phyloP scores from a whole-genome alignment of 176 grass and related monocot species.

The Avena atlantica region DNA sequence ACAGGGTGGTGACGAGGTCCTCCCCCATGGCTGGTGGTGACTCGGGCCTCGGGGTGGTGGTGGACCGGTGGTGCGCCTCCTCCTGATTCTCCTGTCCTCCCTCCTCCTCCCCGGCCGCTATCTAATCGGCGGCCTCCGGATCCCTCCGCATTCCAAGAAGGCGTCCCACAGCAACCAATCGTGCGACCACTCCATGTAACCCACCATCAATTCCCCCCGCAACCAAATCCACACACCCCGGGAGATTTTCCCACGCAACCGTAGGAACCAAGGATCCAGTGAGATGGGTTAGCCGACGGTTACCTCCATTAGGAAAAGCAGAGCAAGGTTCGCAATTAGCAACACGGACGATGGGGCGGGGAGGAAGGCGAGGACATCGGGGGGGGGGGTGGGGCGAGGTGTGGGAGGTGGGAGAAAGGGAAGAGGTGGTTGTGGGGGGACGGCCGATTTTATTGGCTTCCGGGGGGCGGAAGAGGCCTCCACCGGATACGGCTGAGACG shows the following conservation, averaged over 20 bases:
- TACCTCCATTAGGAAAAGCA: conserved; percentile 32
- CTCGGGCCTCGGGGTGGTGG: conserved; percentile 33
- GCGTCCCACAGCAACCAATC: conserved; percentile 90
- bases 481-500: conserved; percentile 63
- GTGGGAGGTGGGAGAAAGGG: conserved; percentile 31
- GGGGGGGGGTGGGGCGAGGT: background rate
- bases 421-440: conserved; percentile 7
- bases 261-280: background rate
- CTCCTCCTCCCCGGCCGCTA: conserved; percentile 54
- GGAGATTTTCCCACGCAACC: background rate
- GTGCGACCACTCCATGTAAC: conserved; percentile 82
- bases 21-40: conserved; percentile 67
- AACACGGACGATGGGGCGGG: background rate
- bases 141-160: conserved; percentile 96
- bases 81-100: conserved; percentile 38
- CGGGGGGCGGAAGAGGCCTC: conserved; percentile 44
- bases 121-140: conserved; percentile 86
- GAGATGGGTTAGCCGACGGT: conserved; percentile 1
- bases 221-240: conserved; percentile 35
- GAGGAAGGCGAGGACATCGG: conserved; percentile 38
- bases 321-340: background rate
- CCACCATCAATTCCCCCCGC: conserved; percentile 66
- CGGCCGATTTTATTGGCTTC: conserved; percentile 57
- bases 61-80: conserved; percentile 39
- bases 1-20: conserved; percentile 89